phyloP scores from a whole-genome alignment of 1,284 basidiomycete genomes.

The Malassezia vespertilionis region DNA sequence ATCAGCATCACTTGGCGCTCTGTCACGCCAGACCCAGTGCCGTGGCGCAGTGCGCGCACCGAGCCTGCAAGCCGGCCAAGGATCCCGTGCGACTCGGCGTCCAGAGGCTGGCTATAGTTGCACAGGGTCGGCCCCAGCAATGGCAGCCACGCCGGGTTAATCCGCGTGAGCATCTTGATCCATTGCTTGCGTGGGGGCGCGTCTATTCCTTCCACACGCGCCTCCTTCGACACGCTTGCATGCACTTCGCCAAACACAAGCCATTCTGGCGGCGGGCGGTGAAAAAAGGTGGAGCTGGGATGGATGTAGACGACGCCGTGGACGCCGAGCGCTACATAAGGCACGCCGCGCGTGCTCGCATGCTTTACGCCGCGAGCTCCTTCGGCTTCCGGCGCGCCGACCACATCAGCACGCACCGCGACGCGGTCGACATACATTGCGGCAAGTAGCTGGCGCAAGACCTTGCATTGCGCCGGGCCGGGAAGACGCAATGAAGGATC shows the following conservation, averaged over 20 bases:
- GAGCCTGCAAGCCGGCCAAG: slow-evolving; percentile 5
- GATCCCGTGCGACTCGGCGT: slow-evolving; percentile 10
- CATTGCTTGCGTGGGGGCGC: slow-evolving; percentile 20
- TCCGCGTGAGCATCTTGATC: slow-evolving; percentile 44
- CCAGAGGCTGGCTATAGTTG: slow-evolving; percentile 68
- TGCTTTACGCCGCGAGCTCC: slow-evolving; percentile 55
- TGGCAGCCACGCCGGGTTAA: slow-evolving; percentile 82
- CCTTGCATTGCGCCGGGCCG: slow-evolving; percentile 60
- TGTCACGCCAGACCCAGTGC: slow-evolving; percentile 6
- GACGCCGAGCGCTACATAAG: slow-evolving; percentile 74
- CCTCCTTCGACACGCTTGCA: slow-evolving; percentile 42
- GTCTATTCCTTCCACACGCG: slow-evolving; percentile 5
- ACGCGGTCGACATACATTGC: slow-evolving; percentile 93
- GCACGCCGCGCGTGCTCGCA: slow-evolving; percentile 64
- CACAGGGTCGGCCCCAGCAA: slow-evolving; percentile 69
- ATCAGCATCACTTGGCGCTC: slow-evolving; percentile 29
- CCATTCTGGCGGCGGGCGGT: slow-evolving; percentile 61
- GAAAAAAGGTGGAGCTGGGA: slow-evolving; percentile 69
- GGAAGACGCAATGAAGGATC: slow-evolving; percentile 31
- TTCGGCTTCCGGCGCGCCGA: slow-evolving; percentile 34
- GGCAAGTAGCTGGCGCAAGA: slow-evolving; percentile 74
- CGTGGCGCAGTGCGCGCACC: slow-evolving; percentile 17
- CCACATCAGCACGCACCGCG: slow-evolving; percentile 77
- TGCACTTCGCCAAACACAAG: slow-evolving; percentile 65
- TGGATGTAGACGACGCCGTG: slow-evolving; percentile 76